Conservation (phyloP, 345 rosid genomes). For the Sonneratia caseolaris region DNA sequence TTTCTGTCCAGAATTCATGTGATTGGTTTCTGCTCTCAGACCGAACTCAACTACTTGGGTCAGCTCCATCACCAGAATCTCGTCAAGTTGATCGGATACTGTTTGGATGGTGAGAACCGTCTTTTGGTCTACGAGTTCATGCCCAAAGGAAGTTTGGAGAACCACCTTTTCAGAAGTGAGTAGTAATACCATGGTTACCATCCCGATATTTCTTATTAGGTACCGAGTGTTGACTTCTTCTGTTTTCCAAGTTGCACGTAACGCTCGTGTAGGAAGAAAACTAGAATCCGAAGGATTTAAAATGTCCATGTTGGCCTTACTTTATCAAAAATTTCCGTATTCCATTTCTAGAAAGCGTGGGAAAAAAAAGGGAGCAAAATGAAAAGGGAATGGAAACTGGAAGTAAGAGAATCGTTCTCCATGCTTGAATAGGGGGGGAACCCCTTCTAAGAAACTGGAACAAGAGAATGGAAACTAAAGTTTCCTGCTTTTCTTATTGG, state of each 20-base stretch:
- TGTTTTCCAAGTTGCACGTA: not conserved
- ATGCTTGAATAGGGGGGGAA: not conserved
- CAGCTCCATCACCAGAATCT: constrained; percentile 87
- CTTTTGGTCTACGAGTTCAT: constrained; percentile 81
- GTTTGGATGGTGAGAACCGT: constrained; percentile 72
- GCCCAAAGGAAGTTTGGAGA: constrained; percentile 95
- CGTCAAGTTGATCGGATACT: constrained; percentile 76
- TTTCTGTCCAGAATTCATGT: not conserved
- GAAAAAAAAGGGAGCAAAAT: no score
- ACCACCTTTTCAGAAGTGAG: constrained; percentile 54
- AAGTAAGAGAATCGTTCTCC: not conserved
- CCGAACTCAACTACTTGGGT: constrained; percentile 88
- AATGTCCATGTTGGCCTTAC: not conserved
- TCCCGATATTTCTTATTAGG: not conserved
- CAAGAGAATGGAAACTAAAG: not conserved
- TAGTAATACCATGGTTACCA: not conserved
- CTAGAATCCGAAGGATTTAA: no score
- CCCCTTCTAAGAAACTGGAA: not conserved
- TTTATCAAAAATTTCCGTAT: not conserved
- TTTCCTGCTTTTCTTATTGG: no score
- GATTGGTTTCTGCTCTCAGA: constrained; percentile 41
- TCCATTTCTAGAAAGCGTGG: not conserved
- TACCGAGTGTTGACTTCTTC: not conserved
- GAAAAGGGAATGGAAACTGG: not conserved
- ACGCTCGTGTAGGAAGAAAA: no score